Evolutionary conservation across 228 moss, liverwort and hornwort species (phyloP).

Genomic region (Sphagnum magellanicum): DNA sequence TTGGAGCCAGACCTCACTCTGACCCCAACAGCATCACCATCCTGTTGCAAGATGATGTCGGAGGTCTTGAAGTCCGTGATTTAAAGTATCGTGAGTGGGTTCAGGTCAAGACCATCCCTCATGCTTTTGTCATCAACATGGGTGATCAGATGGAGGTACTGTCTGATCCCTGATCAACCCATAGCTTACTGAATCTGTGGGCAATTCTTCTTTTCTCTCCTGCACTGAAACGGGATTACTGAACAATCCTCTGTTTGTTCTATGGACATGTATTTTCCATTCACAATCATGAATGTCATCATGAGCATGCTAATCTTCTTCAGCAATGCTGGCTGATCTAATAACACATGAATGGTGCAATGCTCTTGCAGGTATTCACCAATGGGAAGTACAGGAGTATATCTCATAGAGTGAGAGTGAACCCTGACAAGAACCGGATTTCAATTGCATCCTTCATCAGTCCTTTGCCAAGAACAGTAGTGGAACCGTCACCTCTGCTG

Average conservation of each 20-base stretch:
- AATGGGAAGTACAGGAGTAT: conserved; percentile 88
- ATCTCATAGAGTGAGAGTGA: conserved; percentile 87
- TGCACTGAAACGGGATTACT: background rate
- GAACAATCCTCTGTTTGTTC: background rate
- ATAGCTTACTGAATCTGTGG: background rate
- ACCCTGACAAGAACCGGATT: conserved; percentile 41
- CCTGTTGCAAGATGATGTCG: conserved; percentile 48
- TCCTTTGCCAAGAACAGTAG: conserved; percentile 15
- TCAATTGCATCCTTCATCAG: conserved; percentile 81
- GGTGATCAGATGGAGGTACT: conserved; percentile 54
- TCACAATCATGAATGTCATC: background rate
- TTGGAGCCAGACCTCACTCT: conserved; percentile 24
- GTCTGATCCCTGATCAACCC: background rate
- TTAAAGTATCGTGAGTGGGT: conserved; percentile 32
- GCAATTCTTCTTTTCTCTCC: background rate
- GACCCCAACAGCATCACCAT: conserved; percentile 51
- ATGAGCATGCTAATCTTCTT: background rate
- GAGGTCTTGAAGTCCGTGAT: conserved; percentile 36
- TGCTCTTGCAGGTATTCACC: conserved; percentile 57
- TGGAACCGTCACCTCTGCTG: background rate
- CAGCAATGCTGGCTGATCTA: background rate
- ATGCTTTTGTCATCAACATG: conserved; percentile 52
- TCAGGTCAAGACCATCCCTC: conserved; percentile 28
- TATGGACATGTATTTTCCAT: background rate
- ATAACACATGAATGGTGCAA: background rate